Evolutionary conservation across 306 rosid genomes (phyloP).

Genomic region (Medicago arabica): DNA sequence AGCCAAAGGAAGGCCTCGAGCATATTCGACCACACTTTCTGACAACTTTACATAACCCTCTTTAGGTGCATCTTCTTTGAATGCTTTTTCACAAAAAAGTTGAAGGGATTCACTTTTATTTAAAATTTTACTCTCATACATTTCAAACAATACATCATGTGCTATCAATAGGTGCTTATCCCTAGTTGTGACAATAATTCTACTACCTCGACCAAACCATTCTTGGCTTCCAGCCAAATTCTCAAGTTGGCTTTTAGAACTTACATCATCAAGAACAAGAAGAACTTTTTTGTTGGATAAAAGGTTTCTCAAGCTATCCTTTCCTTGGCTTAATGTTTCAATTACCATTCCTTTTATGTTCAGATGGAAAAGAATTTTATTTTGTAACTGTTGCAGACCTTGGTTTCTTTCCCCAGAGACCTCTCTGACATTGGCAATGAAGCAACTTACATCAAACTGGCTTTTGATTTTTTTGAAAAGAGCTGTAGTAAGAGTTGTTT

Average conservation of each 20-base stretch:
- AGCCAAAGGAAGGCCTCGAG: constrained; percentile 43
- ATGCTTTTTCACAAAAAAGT: constrained; percentile 34
- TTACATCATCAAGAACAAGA: constrained; percentile 24
- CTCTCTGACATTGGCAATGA: constrained; percentile 26
- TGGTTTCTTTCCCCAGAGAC: constrained; percentile 13
- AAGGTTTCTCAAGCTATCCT: constrained; percentile 26
- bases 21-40: not conserved
- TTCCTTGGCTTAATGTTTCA: constrained; percentile 20
- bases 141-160: not conserved
- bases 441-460: constrained; percentile 33
- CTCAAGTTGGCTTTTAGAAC: constrained; percentile 32
- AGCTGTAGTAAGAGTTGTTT: constrained; percentile 35
- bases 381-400: constrained; percentile 8
- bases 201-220: constrained; percentile 35
- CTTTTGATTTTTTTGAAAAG: not conserved
- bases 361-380: constrained; percentile 15
- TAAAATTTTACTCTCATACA: not conserved
- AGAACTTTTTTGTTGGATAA: constrained; percentile 10
- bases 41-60: constrained; percentile 22
- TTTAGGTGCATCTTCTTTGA: not conserved
- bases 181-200: constrained; percentile 20
- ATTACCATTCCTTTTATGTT: constrained; percentile 18
- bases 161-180: constrained; percentile 28
- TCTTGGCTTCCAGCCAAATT: constrained; percentile 14
- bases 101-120: constrained; percentile 23